Conservation (phyloP, 2,329 filamentous ascomycete species). For the Neophaeococcomyces mojaviensis region DNA sequence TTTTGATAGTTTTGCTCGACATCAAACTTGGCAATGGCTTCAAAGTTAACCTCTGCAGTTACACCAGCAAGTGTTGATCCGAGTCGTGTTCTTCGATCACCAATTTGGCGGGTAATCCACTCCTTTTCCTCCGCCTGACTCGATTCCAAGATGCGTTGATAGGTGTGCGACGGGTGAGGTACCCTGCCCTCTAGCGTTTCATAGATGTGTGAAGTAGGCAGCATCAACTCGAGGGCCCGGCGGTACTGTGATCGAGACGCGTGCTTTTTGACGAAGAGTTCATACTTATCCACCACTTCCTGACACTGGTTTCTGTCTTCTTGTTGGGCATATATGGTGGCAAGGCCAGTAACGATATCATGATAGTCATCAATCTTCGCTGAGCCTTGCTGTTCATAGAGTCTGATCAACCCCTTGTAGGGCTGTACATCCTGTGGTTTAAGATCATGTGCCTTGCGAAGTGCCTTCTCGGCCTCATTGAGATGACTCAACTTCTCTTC, state of each 20-base stretch:
- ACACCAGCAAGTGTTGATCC: conserved; percentile 79
- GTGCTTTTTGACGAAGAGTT: conserved; percentile 63
- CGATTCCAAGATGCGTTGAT: conserved; percentile 73
- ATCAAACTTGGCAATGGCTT: conserved; percentile 67
- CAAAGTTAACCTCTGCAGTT: conserved; percentile 76
- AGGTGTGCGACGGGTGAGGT: conserved; percentile 70
- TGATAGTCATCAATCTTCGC: conserved; percentile 68
- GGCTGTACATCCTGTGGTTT: conserved; percentile 72
- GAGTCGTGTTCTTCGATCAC: conserved; percentile 76
- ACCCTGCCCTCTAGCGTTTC: conserved; percentile 74
- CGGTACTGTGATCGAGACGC: conserved; percentile 69
- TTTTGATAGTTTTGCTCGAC: conserved; percentile 75
- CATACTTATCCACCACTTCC: conserved; percentile 68
- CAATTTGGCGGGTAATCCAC: conserved; percentile 81
- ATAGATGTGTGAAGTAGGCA: conserved; percentile 78
- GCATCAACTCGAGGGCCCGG: conserved; percentile 63
- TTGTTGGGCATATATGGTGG: conserved; percentile 62
- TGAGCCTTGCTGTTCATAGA: conserved; percentile 71
- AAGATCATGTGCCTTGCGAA: conserved; percentile 62
- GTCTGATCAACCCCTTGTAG: conserved; percentile 80
- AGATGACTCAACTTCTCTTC: conserved; percentile 66
- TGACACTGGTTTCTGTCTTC: conserved; percentile 55
- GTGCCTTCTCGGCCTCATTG: conserved; percentile 68
- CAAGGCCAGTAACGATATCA: conserved; percentile 63
- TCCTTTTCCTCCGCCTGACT: conserved; percentile 81